Base-by-base conservation (phyloP, 2,329 filamentous ascomycete genomes). In the Ceratocystis ficicola region DNA sequence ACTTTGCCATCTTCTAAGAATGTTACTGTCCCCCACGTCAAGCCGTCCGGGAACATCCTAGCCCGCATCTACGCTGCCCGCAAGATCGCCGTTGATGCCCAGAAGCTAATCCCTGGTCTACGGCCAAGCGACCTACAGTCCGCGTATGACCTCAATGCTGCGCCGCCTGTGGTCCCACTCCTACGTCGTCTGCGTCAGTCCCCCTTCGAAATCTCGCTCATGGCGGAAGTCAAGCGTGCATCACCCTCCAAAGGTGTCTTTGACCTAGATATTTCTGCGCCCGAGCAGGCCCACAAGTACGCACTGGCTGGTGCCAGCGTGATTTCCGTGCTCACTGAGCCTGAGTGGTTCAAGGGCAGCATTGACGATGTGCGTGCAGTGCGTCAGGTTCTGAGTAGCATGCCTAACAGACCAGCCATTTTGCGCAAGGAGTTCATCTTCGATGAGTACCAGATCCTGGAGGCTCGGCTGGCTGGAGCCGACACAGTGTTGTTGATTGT, bases 291-390 rank as follows among this genome's bases (percentile, higher is more conserved):
- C 52, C 86, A 86, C 69, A 90, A 88, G 70, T 99, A 99, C 74
- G 94, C 95, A 8, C 82, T 94, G 63, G 92, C 94, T 5, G 95
- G 94, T 15, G 94, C 94, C 61, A 97, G 93, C 73, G 90, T 95
- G 48, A 99, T 99, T 70, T 97, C 94, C 1, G 94, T 99, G n/a
- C 82, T 99, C 60, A 99, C 94, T 0, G 94, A 99, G 76, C 94
- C 95, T 0, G 89, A 97, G 73, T 99, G 94, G 94, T 99, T 99
- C 80, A 97, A 96, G 77, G 94, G 94, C 61, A 95, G 88, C 75
- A 92, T 99, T 68, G 93, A 99, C 67, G 94, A 99, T 73, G 78
- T 99, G 65, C 85, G 89, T 68, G 85, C 87, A 44, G 94, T 97
- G 36, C 85, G 94, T 57, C 89, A 93, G 75, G 91, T 89, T 62